Conservation (phyloP, 73 alveolate species). For the Paramecium primaurelia region DNA sequence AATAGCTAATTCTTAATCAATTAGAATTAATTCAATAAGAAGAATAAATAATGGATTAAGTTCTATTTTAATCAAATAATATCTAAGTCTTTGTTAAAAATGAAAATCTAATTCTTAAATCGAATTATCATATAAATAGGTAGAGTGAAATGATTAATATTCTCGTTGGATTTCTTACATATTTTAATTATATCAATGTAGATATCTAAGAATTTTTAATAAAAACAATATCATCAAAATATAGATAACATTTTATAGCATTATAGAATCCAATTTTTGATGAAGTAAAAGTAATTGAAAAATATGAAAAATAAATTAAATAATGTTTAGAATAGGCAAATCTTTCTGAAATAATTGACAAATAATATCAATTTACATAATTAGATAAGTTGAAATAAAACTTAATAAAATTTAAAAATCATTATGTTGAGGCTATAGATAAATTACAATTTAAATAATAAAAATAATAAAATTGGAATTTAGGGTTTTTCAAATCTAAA, state of each 20-base stretch:
- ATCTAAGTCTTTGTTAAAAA: background rate
- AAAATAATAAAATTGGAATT: background rate
- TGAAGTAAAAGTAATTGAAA: background rate
- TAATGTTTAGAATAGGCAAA: background rate
- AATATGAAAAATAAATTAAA: background rate
- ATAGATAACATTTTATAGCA: background rate
- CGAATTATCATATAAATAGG: background rate
- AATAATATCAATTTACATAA: background rate
- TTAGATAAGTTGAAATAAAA: background rate
- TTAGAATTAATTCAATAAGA: background rate
- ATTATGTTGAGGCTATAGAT: background rate
- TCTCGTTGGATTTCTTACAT: background rate
- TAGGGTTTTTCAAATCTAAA: background rate
- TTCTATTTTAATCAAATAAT: background rate
- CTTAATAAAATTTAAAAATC: background rate
- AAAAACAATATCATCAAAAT: background rate
- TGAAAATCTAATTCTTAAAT: background rate
- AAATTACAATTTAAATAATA: background rate
- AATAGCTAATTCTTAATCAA: background rate
- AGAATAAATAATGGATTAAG: background rate
- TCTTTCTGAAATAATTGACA: background rate
- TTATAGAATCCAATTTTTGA: background rate
- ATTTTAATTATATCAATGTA: background rate
- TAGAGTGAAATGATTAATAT: background rate
- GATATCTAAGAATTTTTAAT: background rate